Percentiles rank a stretch among this genome's conserved stretches.
Conservation (phyloP, 345 rosid genomes). For the Brassica juncea region DNA sequence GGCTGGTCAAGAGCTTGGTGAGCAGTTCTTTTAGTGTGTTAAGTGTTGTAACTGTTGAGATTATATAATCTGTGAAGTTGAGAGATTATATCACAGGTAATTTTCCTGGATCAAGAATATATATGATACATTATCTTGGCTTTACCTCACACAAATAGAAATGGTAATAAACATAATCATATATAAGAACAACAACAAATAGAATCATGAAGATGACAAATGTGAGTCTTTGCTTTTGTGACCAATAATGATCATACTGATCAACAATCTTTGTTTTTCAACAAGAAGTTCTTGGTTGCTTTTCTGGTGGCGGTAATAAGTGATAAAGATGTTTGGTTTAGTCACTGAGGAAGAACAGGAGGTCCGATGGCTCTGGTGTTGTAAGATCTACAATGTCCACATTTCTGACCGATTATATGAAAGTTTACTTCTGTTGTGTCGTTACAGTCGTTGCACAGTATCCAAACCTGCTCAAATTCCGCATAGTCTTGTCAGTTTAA, state of each 20-base stretch:
- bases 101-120: slow-evolving; percentile 14
- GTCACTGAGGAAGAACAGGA: slow-evolving; percentile 81
- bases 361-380: slow-evolving; percentile 82
- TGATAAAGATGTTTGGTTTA: slow-evolving; percentile 21
- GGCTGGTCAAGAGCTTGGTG: slow-evolving; percentile 95
- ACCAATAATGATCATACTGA: slow-evolving; percentile 8
- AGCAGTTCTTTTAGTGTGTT: slow-evolving; percentile 62
- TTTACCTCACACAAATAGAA: slow-evolving; percentile 30
- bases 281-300: slow-evolving; percentile 33
- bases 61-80: slow-evolving; percentile 24
- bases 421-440: slow-evolving; percentile 92
- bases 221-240: slow-evolving; percentile 21
- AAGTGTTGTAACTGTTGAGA: neutral
- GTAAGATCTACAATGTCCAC: slow-evolving; percentile 89
- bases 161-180: slow-evolving; percentile 12
- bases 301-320: slow-evolving; percentile 21
- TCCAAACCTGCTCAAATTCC: slow-evolving; percentile 73
- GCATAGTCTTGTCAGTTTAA: neutral
- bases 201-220: slow-evolving; percentile 33
- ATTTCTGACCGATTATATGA: slow-evolving; percentile 90
- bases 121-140: slow-evolving; percentile 22
- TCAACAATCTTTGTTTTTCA: slow-evolving; percentile 11
- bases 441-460: slow-evolving; percentile 94
- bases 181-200: slow-evolving; percentile 31
- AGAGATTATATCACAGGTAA: slow-evolving; percentile 29